Evolutionary conservation across 306 rosid species (phyloP).

Genomic region (Alnus rubra): DNA sequence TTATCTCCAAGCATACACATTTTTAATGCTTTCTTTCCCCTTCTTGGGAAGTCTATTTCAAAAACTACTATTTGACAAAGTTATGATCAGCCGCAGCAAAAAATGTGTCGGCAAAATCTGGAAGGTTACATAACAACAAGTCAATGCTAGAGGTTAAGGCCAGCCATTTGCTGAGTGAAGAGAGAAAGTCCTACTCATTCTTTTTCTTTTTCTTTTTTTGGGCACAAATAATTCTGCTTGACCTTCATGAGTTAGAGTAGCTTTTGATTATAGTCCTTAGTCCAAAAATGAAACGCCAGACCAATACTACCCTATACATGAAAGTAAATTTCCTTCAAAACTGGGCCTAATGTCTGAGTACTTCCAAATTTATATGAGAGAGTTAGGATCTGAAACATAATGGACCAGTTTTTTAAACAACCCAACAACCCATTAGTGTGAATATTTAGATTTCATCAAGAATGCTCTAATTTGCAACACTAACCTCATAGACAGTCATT

Average conservation of each 20-base stretch:
- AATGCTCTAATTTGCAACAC: too few relatives aligned
- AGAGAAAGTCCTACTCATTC: background rate
- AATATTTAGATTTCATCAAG: too few relatives aligned
- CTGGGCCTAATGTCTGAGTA: background rate
- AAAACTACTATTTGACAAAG: background rate
- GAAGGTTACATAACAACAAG: background rate
- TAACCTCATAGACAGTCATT: too few relatives aligned
- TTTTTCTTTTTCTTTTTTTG: background rate
- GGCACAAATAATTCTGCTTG: background rate
- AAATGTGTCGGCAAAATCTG: background rate
- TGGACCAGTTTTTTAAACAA: too few relatives aligned
- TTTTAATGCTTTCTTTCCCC: background rate
- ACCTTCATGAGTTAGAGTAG: background rate
- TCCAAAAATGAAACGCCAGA: background rate
- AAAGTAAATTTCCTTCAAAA: background rate
- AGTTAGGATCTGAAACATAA: too few relatives aligned
- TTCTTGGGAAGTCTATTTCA: background rate
- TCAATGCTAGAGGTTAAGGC: background rate
- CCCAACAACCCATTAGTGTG: too few relatives aligned
- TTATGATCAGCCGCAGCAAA: background rate
- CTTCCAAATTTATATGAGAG: background rate
- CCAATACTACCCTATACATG: background rate
- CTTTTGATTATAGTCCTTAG: background rate
- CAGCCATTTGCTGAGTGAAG: background rate
- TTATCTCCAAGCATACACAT: background rate